Evolutionary conservation across 2,329 filamentous ascomycete species (phyloP).

Genomic region (Cercospora sp.): DNA sequence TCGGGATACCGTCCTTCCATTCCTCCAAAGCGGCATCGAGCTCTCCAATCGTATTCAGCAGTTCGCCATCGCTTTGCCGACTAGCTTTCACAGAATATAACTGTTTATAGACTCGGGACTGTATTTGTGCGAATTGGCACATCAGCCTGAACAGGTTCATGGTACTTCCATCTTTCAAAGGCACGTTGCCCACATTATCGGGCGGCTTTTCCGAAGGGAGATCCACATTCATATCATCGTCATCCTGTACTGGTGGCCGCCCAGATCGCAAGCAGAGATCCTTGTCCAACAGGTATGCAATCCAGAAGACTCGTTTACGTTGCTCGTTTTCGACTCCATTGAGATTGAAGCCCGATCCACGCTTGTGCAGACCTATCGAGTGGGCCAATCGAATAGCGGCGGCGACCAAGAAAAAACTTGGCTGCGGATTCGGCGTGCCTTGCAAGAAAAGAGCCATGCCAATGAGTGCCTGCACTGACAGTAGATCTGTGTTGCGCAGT

Average conservation of each 20-base stretch:
- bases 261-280: constrained; percentile 73
- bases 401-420: constrained; percentile 85
- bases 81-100: constrained; percentile 91
- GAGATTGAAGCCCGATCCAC: constrained; percentile 86
- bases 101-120: constrained; percentile 89
- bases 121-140: constrained; percentile 87
- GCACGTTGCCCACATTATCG: constrained; percentile 94
- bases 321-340: constrained; percentile 95
- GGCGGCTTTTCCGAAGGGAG: constrained; percentile 85
- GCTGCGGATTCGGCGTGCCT: constrained; percentile 94
- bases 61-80: constrained; percentile 86
- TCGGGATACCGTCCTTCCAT: constrained; percentile 93
- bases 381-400: constrained; percentile 88
- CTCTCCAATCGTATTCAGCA: constrained; percentile 93
- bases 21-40: constrained; percentile 79
- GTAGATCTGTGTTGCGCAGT: constrained; percentile 91
- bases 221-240: constrained; percentile 92
- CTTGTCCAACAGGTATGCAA: constrained; percentile 72
- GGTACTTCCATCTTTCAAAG: constrained; percentile 75
- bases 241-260: constrained; percentile 69
- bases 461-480: constrained; percentile 90
- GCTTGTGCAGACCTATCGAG: constrained; percentile 92
- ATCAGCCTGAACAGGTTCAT: constrained; percentile 93
- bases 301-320: constrained; percentile 75
- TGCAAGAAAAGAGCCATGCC: constrained; percentile 94